A percentile compares a stretch with the other conserved stretches of the same genome.
These are phyloP conservation scores for Gynochthodes officinalis DNA, from an alignment of 257 asterid species.

Conservation along the genomic window DNA sequence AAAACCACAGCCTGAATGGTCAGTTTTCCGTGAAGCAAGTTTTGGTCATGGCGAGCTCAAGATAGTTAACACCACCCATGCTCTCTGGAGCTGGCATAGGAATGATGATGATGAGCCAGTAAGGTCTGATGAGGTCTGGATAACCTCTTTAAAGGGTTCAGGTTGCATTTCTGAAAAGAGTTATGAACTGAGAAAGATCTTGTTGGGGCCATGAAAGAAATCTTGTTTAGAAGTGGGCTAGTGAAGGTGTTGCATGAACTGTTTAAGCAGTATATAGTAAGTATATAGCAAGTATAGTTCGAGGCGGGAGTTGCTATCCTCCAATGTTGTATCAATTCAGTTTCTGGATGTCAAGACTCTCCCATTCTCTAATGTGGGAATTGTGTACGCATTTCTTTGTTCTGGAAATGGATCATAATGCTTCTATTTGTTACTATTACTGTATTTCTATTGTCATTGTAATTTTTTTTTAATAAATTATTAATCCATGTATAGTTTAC, in stretches of 20 bases:
- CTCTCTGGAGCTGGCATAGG: constrained; percentile 96
- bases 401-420: neutral
- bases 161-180: constrained; percentile 42
- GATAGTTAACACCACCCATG: constrained; percentile 67
- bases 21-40: constrained; percentile 90
- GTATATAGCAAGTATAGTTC: neutral
- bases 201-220: constrained; percentile 28
- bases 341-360: neutral
- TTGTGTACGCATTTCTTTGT: neutral
- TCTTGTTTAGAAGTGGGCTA: neutral
- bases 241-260: neutral
- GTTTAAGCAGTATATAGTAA: neutral
- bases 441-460: no score
- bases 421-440: neutral
- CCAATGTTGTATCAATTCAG: neutral
- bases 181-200: constrained; percentile 32
- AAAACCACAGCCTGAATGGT: constrained; percentile 72
- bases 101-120: constrained; percentile 82
- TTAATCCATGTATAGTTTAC: no score
- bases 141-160: constrained; percentile 54
- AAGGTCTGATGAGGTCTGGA: constrained; percentile 67
- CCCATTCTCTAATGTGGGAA: neutral
- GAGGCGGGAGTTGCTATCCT: neutral
- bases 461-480: no score
- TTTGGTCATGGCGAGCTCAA: constrained; percentile 90